Conservation (phyloP, 176 grass and related monocot species). For the Oryza australiensis region DNA sequence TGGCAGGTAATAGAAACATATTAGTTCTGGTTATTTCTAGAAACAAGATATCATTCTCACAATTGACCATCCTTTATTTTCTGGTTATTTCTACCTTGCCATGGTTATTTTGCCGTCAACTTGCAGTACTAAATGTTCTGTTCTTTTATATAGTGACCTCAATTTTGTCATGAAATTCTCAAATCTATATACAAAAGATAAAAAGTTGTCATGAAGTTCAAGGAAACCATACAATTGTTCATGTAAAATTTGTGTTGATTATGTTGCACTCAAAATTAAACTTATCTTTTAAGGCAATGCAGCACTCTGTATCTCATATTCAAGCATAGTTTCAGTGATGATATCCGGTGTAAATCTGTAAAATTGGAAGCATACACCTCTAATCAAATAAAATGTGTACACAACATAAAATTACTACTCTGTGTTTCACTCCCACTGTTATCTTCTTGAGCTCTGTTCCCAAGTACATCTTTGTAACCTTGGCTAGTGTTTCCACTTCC, state of each 20-base stretch:
- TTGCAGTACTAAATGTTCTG: not conserved
- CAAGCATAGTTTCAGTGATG: not conserved
- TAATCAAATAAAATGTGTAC: no score
- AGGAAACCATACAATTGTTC: not conserved
- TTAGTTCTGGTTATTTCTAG: not conserved
- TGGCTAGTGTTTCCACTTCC: no score
- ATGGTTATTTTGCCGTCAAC: not conserved
- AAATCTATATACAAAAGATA: not conserved
- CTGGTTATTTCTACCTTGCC: not conserved
- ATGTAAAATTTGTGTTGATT: not conserved
- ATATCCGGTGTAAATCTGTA: not conserved
- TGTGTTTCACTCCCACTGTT: no score
- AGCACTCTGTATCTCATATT: conserved; percentile 1
- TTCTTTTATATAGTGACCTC: not conserved
- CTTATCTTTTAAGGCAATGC: not conserved
- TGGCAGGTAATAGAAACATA: conserved; percentile 69
- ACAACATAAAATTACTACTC: no score
- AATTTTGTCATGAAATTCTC: not conserved
- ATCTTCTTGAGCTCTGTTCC: no score
- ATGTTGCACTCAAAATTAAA: not conserved
- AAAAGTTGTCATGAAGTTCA: not conserved
- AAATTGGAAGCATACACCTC: no score
- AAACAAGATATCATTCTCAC: not conserved
- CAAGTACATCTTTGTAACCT: no score
- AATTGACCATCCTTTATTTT: conserved; percentile 12